Percentiles rank a stretch among this genome's conserved stretches.
Evolutionary conservation across 73 alveolate genomes (phyloP).

Genomic region (Tetrahymena borealis): DNA sequence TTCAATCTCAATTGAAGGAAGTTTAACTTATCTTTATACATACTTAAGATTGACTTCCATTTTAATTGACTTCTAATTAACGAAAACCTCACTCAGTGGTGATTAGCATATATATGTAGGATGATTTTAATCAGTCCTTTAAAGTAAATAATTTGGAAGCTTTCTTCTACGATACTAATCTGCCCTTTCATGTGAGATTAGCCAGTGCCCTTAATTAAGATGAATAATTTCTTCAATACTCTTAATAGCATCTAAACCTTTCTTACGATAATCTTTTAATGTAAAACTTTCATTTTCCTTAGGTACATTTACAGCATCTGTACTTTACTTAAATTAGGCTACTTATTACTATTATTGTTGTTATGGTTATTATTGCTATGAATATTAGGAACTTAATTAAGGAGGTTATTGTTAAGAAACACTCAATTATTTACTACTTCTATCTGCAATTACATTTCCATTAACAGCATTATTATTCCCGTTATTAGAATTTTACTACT

Average conservation of each 20-base stretch:
- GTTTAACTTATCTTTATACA: slow-evolving; percentile 31
- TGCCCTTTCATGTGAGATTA: neutral
- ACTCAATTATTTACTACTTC: too few relatives aligned
- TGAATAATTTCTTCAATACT: slow-evolving; percentile 14
- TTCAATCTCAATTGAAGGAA: slow-evolving; percentile 14
- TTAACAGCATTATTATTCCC: too few relatives aligned
- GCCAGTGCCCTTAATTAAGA: slow-evolving; percentile 19
- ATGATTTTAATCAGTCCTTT: slow-evolving; percentile 19
- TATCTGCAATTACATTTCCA: too few relatives aligned
- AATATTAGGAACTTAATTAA: too few relatives aligned
- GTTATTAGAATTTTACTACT: too few relatives aligned
- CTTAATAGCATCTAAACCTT: slow-evolving; percentile 16
- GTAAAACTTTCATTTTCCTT: neutral
- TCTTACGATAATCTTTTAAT: neutral
- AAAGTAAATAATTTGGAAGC: slow-evolving; percentile 29
- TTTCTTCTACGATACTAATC: slow-evolving; percentile 34
- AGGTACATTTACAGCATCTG: too few relatives aligned
- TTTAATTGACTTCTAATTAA: slow-evolving; percentile 39
- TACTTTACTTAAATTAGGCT: too few relatives aligned
- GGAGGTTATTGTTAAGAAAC: too few relatives aligned
- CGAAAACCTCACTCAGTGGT: slow-evolving; percentile 77
- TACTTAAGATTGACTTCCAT: slow-evolving; percentile 48
- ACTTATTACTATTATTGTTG: too few relatives aligned
- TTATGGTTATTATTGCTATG: too few relatives aligned
- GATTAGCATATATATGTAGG: slow-evolving; percentile 50